These are phyloP conservation scores for Miscanthus lutarioriparius DNA, from an alignment of 176 grass and related monocot genomes.

Conservation along the genomic window DNA sequence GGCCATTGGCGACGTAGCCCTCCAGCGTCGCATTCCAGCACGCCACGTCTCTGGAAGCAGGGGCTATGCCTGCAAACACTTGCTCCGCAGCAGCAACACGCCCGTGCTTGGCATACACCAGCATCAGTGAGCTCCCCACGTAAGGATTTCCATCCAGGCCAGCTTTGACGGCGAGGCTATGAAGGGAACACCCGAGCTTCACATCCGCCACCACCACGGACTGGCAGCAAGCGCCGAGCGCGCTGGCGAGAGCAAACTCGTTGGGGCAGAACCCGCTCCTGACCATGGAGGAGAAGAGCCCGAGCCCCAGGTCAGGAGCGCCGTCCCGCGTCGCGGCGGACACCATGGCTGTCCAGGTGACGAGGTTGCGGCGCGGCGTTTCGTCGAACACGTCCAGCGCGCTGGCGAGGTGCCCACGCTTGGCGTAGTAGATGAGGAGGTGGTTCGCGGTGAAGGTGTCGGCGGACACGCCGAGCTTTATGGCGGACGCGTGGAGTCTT, in stretches of 20 bases:
- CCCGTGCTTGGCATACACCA: conserved; percentile 51
- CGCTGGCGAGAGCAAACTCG: conserved; percentile 45
- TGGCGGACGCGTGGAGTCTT: background rate
- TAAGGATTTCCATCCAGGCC: conserved; percentile 39
- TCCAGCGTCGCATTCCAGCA: conserved; percentile 65
- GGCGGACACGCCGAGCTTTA: background rate
- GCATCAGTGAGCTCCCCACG: conserved; percentile 40
- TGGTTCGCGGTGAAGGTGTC: conserved; percentile 56
- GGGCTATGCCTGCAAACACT: conserved; percentile 2
- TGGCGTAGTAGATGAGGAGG: conserved; percentile 40
- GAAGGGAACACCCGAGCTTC: conserved; percentile 37
- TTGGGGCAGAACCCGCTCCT: conserved; percentile 43
- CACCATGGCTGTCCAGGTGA: conserved; percentile 60
- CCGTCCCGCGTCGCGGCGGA: conserved; percentile 27
- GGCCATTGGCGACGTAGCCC: conserved; percentile 33
- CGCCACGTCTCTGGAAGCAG: conserved; percentile 14
- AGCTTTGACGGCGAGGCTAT: conserved; percentile 37
- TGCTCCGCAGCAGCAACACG: conserved; percentile 24
- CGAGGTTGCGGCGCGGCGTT: conserved; percentile 50
- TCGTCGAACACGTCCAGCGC: conserved; percentile 44
- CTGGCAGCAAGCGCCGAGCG: conserved; percentile 20
- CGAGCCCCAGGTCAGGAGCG: conserved; percentile 5
- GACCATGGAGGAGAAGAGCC: conserved; percentile 36
- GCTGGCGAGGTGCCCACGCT: background rate
- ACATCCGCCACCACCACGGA: background rate